These are phyloP conservation scores for Ceratobasidium sp. DNA, from an alignment of 1,284 basidiomycete genomes.

Conservation along the genomic window DNA sequence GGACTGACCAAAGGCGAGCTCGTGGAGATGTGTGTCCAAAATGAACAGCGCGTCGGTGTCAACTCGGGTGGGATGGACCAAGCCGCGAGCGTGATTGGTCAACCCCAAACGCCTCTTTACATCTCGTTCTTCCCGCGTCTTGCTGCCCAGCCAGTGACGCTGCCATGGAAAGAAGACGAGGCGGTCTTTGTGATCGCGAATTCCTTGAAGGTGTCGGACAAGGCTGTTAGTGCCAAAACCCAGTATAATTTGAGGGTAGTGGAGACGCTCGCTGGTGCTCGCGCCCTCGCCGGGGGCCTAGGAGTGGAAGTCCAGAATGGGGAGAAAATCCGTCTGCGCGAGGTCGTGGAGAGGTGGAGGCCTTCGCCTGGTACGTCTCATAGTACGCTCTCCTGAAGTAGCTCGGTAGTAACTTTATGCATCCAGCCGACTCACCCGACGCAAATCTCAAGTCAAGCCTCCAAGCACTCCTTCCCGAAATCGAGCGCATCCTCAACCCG, in stretches of 20 bases:
- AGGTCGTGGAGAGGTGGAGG: conserved; percentile 66
- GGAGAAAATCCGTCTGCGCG: conserved; percentile 63
- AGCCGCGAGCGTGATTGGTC: conserved; percentile 83
- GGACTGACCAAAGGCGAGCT: conserved; percentile 76
- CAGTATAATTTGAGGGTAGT: conserved; percentile 91
- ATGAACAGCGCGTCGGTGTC: conserved; percentile 85
- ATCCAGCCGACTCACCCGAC: conserved; percentile 46
- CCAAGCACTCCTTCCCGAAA: conserved; percentile 63
- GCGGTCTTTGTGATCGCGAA: conserved; percentile 84
- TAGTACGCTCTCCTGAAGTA: background rate
- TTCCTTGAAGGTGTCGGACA: conserved; percentile 86
- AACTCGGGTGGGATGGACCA: conserved; percentile 90
- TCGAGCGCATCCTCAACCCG: conserved; percentile 68
- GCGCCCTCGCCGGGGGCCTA: conserved; percentile 74
- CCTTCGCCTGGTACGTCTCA: conserved; percentile 44
- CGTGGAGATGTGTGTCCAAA: conserved; percentile 80
- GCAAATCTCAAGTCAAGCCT: conserved; percentile 64
- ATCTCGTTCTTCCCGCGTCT: conserved; percentile 86
- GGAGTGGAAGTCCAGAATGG: conserved; percentile 61
- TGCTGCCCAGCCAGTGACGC: conserved; percentile 71
- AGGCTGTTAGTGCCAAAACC: conserved; percentile 79
- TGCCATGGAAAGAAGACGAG: conserved; percentile 53
- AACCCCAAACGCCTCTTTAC: conserved; percentile 78
- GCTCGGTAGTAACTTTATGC: background rate
- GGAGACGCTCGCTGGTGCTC: conserved; percentile 83